phyloP scores from a whole-genome alignment of 306 rosid genomes.

The Canavalia ensiformis region DNA sequence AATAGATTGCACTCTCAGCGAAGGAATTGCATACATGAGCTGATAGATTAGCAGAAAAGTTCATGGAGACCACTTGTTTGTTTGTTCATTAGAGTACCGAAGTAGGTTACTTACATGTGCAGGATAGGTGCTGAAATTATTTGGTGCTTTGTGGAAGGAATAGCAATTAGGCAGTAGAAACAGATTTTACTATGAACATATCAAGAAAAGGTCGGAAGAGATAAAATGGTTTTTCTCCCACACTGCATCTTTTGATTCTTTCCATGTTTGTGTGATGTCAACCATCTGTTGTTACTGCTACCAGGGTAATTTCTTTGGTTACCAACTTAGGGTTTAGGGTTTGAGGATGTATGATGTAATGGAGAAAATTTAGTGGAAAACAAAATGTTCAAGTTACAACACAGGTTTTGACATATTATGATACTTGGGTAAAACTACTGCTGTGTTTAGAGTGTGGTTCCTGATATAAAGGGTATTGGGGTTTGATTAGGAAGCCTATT shows the following conservation, averaged over 20 bases:
- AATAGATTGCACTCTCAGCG: not conserved
- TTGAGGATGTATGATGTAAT: not conserved
- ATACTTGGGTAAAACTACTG: not conserved
- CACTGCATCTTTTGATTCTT: not conserved
- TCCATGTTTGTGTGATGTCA: not conserved
- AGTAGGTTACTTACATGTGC: constrained; percentile 1
- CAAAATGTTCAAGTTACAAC: constrained; percentile 9
- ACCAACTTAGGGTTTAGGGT: not conserved
- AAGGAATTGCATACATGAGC: too few species aligned
- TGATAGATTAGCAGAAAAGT: not conserved
- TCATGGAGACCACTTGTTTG: constrained; percentile 4
- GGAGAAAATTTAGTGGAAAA: not conserved
- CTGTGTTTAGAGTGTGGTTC: not conserved
- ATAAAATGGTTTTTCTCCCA: not conserved
- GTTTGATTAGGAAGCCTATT: constrained; percentile 17
- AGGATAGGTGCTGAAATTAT: not conserved
- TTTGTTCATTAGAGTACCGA: not conserved
- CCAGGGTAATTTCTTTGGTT: not conserved
- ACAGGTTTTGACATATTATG: not conserved
- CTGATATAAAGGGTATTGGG: not conserved
- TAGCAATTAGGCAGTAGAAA: not conserved
- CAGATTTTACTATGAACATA: not conserved
- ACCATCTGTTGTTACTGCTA: not conserved
- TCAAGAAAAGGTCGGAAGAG: not conserved
- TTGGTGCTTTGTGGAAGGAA: not conserved